phyloP scores from a whole-genome alignment of 1,139 yeast genomes.

The Candida frijolesensis region DNA sequence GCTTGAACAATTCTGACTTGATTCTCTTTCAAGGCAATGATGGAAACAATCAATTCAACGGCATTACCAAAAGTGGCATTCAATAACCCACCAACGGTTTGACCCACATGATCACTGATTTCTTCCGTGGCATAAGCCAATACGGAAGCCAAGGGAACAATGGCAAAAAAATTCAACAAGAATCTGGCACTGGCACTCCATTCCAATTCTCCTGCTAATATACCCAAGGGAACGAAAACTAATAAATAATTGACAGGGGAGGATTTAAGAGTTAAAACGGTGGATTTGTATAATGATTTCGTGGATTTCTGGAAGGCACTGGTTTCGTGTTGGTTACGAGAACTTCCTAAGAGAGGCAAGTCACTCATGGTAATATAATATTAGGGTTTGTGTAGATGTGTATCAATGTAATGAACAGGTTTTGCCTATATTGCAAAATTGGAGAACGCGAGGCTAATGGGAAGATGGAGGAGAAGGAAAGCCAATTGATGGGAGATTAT shows the following conservation, averaged over 20 bases:
- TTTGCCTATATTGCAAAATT: not conserved
- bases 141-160: constrained; percentile 88
- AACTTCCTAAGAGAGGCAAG: constrained; percentile 15
- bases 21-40: constrained; percentile 82
- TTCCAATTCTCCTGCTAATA: constrained; percentile 62
- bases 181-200: constrained; percentile 66
- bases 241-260: constrained; percentile 79
- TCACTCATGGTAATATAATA: constrained; percentile 13
- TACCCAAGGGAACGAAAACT: constrained; percentile 86
- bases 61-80: constrained; percentile 98
- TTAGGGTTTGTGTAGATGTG: not conserved
- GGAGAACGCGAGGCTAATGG: too few species aligned
- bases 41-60: constrained; percentile 86
- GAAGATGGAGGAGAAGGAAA: not conserved
- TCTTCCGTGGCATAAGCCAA: constrained; percentile 94
- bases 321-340: constrained; percentile 3
- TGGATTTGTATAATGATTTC: constrained; percentile 13
- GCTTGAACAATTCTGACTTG: constrained; percentile 96
- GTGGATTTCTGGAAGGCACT: not conserved
- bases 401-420: not conserved
- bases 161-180: constrained; percentile 80
- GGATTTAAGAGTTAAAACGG: constrained; percentile 46
- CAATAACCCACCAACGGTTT: constrained; percentile 87
- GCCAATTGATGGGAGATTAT: not conserved
- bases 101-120: constrained; percentile 81